Conservation (phyloP, 352 stramenopile species). For the Phytophthora pisi region DNA sequence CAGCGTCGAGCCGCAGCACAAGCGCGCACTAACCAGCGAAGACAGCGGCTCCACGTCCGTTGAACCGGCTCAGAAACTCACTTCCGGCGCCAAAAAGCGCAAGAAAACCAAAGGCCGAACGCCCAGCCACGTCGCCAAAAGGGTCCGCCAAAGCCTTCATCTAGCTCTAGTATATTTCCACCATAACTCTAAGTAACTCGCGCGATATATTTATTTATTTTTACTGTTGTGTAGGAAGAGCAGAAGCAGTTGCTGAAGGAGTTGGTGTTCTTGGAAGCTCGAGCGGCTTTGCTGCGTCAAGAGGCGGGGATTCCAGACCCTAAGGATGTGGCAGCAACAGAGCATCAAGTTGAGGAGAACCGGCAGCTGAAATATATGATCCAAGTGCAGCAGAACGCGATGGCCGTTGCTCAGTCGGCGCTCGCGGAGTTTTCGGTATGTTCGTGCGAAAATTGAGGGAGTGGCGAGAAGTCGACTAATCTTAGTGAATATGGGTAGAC, state of each 20-base stretch:
- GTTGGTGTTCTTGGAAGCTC: slow-evolving; percentile 3
- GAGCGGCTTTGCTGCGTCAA: slow-evolving; percentile 33
- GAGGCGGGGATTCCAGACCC: slow-evolving; percentile 34
- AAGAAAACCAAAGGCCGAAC: background rate
- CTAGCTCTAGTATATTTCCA: no score
- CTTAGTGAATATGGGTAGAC: no score
- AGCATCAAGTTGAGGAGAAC: slow-evolving; percentile 29
- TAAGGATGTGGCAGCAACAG: slow-evolving; percentile 31
- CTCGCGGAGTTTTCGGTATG: slow-evolving; percentile 43
- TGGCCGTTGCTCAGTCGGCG: slow-evolving; percentile 21
- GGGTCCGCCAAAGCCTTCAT: background rate
- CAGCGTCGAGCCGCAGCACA: background rate
- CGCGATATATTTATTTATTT: no score
- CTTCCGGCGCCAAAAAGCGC: background rate
- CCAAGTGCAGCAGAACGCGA: background rate
- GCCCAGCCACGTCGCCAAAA: background rate
- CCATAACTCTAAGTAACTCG: no score
- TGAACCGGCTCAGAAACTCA: background rate
- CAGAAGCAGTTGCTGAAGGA: no score
- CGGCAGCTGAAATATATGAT: slow-evolving; percentile 28
- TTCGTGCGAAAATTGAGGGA: background rate
- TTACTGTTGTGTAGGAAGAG: background rate
- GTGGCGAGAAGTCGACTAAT: no score
- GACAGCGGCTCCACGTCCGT: slow-evolving; percentile 19
- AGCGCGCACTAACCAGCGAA: slow-evolving; percentile 11